These are phyloP conservation scores for Groenewaldozyma auringiensis DNA, from an alignment of 1,139 yeast genomes.

Conservation along the genomic window DNA sequence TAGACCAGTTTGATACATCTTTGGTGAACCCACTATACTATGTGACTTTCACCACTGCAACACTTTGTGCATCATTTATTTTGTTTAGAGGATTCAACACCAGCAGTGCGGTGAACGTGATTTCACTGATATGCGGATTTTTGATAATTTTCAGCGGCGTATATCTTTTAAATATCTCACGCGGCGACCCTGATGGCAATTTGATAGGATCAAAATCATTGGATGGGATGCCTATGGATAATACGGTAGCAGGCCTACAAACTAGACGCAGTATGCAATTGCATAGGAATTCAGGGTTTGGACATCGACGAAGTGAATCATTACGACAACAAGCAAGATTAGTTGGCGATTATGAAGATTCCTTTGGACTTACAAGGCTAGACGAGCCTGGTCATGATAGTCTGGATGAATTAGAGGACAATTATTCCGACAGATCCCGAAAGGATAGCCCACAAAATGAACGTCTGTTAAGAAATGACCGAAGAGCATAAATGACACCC, in stretches of 20 bases:
- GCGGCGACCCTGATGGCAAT: slow-evolving; percentile 54
- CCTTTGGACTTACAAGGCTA: slow-evolving; percentile 29
- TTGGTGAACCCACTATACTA: slow-evolving; percentile 87
- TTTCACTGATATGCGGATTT: slow-evolving; percentile 82
- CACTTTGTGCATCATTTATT: slow-evolving; percentile 78
- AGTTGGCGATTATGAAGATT: slow-evolving; percentile 31
- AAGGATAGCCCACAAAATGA: background rate
- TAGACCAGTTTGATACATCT: slow-evolving; percentile 88
- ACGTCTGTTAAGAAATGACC: background rate
- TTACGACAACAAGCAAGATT: slow-evolving; percentile 27
- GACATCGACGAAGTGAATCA: slow-evolving; percentile 28
- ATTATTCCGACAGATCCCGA: background rate
- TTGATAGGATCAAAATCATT: slow-evolving; percentile 47
- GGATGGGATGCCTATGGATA: slow-evolving; percentile 76
- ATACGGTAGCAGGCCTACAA: slow-evolving; percentile 80
- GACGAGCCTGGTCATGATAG: slow-evolving; percentile 20
- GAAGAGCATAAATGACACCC: background rate
- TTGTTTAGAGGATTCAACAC: slow-evolving; percentile 85
- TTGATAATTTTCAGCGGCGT: slow-evolving; percentile 84
- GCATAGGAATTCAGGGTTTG: slow-evolving; percentile 34
- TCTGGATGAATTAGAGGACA: slow-evolving; percentile 1
- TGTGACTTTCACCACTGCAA: slow-evolving; percentile 86
- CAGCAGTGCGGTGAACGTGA: slow-evolving; percentile 68
- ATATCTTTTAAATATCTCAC: slow-evolving; percentile 68
- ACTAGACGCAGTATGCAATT: slow-evolving; percentile 45